Evolutionary conservation across 2,329 filamentous ascomycete genomes (phyloP).

Genomic region (Trichoderma hamatum): DNA sequence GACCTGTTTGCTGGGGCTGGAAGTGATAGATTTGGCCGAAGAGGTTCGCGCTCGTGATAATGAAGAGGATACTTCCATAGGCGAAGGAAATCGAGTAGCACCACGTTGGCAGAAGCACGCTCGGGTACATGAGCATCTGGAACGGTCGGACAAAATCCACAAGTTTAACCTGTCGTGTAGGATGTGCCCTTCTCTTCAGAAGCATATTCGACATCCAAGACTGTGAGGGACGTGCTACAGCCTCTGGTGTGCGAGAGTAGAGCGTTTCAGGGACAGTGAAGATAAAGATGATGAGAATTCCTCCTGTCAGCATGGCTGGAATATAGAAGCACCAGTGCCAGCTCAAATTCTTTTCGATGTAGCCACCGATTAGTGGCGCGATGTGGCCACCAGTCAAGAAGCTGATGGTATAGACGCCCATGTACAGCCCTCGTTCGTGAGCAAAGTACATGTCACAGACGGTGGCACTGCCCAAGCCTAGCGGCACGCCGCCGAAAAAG

Average conservation of each 20-base stretch:
- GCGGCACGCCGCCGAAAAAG: constrained; percentile 9
- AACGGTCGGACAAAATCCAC: constrained; percentile 6
- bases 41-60: constrained; percentile 20
- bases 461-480: constrained; percentile 14
- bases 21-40: constrained; percentile 19
- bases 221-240: constrained; percentile 7
- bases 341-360: constrained; percentile 21
- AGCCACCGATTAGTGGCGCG: constrained; percentile 18
- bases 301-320: constrained; percentile 8
- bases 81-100: constrained; percentile 18
- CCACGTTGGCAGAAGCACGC: constrained; percentile 7
- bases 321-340: constrained; percentile 25
- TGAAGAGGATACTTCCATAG: constrained; percentile 19
- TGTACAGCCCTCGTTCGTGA: constrained; percentile 15
- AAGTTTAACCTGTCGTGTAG: not conserved
- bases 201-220: constrained; percentile 24
- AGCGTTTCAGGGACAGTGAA: constrained; percentile 14
- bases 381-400: constrained; percentile 18
- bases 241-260: constrained; percentile 16
- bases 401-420: constrained; percentile 21
- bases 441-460: constrained; percentile 24
- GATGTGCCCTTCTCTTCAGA: constrained; percentile 19
- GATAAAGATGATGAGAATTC: constrained; percentile 6
- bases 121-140: constrained; percentile 20
- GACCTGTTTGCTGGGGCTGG: constrained; percentile 12